phyloP scores from a whole-genome alignment of 192 early-diverging fungal species.

The Backusella parvicylindrica region DNA sequence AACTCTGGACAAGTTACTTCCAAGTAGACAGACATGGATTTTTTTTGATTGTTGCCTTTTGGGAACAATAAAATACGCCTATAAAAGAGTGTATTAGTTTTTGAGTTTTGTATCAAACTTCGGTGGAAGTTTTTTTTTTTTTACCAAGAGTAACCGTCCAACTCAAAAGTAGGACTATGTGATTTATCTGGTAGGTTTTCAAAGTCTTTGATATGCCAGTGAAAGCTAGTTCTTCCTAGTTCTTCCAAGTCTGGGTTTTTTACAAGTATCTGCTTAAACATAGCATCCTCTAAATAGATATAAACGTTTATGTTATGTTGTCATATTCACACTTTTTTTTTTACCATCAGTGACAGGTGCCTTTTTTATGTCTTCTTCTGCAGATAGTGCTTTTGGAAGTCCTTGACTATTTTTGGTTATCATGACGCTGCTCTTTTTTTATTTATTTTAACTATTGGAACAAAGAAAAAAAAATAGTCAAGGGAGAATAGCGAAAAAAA shows the following conservation, averaged over 20 bases:
- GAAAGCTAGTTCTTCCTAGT: not conserved
- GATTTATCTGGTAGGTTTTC: constrained; percentile 12
- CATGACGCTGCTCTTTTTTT: not conserved
- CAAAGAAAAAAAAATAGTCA: not conserved
- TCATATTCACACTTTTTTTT: too few relatives aligned
- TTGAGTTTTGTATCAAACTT: too few relatives aligned
- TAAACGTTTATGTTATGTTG: too few relatives aligned
- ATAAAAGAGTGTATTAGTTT: too few relatives aligned
- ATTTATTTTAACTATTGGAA: not conserved
- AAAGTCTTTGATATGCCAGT: constrained; percentile 31
- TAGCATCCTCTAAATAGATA: constrained; percentile 6
- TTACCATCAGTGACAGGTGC: not conserved
- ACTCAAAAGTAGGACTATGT: constrained; percentile 23
- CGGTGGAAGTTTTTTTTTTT: too few relatives aligned
- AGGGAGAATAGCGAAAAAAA: not conserved
- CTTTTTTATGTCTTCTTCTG: not conserved
- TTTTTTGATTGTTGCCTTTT: constrained; percentile 71
- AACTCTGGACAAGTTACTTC: constrained; percentile 75
- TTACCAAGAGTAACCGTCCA: constrained; percentile 28
- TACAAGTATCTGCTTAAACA: constrained; percentile 18
- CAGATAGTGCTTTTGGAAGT: not conserved
- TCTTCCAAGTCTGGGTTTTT: constrained; percentile 23
- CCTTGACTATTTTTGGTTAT: not conserved
- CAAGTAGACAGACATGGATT: constrained; percentile 79
- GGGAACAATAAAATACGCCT: constrained; percentile 80